Percentiles rank a stretch among this genome's conserved stretches.
These are phyloP conservation scores for Hebeloma cylindrosporum DNA, from an alignment of 768 basidiomycete species.

Conservation along the genomic window DNA sequence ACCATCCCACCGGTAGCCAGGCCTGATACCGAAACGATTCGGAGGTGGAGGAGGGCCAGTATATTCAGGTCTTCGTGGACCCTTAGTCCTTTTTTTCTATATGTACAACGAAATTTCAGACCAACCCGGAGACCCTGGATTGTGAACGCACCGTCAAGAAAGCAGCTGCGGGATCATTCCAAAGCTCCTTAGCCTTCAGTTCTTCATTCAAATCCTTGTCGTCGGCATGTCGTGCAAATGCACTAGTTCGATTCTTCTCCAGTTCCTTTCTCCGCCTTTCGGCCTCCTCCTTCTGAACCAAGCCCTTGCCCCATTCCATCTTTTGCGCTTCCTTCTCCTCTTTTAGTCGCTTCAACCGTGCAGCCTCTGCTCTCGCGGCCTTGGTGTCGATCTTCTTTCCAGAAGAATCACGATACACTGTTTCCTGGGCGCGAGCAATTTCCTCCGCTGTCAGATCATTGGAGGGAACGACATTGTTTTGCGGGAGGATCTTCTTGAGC, in stretches of 20 bases:
- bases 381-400: conserved; percentile 91
- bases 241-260: conserved; percentile 62
- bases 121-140: background rate
- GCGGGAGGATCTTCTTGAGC: conserved; percentile 62
- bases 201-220: conserved; percentile 87
- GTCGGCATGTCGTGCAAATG: conserved; percentile 78
- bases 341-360: conserved; percentile 71
- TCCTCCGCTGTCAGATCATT: conserved; percentile 49
- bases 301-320: conserved; percentile 98
- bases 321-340: conserved; percentile 87
- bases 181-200: conserved; percentile 74
- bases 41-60: conserved; percentile 86
- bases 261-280: conserved; percentile 66
- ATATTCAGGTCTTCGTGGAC: conserved; percentile 82
- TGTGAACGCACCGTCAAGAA: conserved; percentile 75
- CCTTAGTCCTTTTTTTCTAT: conserved; percentile 75
- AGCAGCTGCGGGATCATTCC: conserved; percentile 98
- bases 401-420: conserved; percentile 88
- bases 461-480: conserved; percentile 34
- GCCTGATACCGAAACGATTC: conserved; percentile 93
- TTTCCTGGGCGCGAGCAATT: conserved; percentile 73
- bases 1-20: conserved; percentile 98
- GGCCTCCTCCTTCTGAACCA: conserved; percentile 82
- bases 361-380: conserved; percentile 81
- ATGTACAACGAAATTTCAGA: conserved; percentile 2